Evolutionary conservation across 768 basidiomycete genomes (phyloP).

Genomic region (Trametes cingulata): DNA sequence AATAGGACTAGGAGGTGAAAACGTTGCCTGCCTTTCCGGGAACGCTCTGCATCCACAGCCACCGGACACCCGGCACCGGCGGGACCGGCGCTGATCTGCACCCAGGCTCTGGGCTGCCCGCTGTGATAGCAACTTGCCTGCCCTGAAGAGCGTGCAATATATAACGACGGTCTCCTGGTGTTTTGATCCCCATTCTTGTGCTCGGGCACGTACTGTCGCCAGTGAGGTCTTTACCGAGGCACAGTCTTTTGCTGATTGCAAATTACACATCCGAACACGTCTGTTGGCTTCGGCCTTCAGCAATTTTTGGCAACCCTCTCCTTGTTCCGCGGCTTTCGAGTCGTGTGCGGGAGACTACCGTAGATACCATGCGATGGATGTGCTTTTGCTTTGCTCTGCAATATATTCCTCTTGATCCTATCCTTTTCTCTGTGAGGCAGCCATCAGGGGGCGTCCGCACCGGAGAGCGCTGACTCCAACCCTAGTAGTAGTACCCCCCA

Average conservation of each 20-base stretch:
- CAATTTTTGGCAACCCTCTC: conserved; percentile 78
- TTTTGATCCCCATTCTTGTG: conserved; percentile 65
- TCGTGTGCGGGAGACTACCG: not conserved
- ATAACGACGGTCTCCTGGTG: conserved; percentile 33
- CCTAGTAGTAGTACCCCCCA: too few species aligned
- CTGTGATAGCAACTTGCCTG: not conserved
- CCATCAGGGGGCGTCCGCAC: too few species aligned
- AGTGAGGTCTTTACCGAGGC: conserved; percentile 96
- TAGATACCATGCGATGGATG: too few species aligned
- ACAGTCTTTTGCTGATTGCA: conserved; percentile 96
- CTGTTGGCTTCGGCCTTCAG: conserved; percentile 84
- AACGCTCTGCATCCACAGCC: not conserved
- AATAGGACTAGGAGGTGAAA: too few species aligned
- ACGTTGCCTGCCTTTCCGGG: not conserved
- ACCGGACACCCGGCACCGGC: not conserved
- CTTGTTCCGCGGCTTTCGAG: not conserved
- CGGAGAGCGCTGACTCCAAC: too few species aligned
- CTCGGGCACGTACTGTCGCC: conserved; percentile 94
- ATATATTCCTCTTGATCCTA: not conserved
- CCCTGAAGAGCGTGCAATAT: conserved; percentile 33
- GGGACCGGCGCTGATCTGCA: not conserved
- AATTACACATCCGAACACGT: conserved; percentile 97
- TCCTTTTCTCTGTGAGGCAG: too few species aligned
- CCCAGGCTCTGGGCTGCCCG: not conserved
- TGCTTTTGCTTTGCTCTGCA: not conserved